Base-by-base conservation (phyloP, 1,139 yeast species). In the Candida sanyaensis region DNA sequence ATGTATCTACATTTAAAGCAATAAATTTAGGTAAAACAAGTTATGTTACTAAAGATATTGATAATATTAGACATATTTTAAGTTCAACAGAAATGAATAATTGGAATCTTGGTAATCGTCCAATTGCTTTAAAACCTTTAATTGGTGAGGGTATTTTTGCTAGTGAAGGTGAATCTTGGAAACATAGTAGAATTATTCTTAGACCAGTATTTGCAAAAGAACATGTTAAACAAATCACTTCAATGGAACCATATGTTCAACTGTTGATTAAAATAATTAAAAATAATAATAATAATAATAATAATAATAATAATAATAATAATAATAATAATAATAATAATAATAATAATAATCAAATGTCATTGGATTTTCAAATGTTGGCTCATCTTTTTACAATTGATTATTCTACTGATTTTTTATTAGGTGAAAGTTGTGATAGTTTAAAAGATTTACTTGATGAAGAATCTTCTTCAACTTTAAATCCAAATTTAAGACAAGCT, bases 91-190 rank as follows among this genome's bases (percentile, higher is more conserved):
- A 72, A 46, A 77, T 78, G 59, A 66, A 68, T 51, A 80, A 77
- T 45, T 78, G 73, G 59, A 68, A 67, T 17, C 67, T 78, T 48
- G 83, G 83, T 1, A 48, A 51, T 27, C 69, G 84, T 48, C 68
- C 73, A 53, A 50, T 54, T 6, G 68, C 65, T 37, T 68, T 78
- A 51, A 55, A 53, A 34, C 75, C 79, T 5, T 60, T 77, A 23
- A 63, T 79, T 40, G 84, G 84, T 6, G 74, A 76, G 47, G 83
- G 84, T 2, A 77, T 80, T 47, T 80, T 80, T 63, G 77, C 83
- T 2, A 66, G 77, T 38, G 78, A 75, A 44, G 82, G 82, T 8
- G 71, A 65, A 29, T 78, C 74, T 4, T 80, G 84, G 84, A 75
- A 77, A 55, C 81, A 78, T 54, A 68, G 79, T 34, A 65, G 84